Base-by-base conservation (phyloP, 1,284 basidiomycete species). In the Schizophyllum commune region DNA sequence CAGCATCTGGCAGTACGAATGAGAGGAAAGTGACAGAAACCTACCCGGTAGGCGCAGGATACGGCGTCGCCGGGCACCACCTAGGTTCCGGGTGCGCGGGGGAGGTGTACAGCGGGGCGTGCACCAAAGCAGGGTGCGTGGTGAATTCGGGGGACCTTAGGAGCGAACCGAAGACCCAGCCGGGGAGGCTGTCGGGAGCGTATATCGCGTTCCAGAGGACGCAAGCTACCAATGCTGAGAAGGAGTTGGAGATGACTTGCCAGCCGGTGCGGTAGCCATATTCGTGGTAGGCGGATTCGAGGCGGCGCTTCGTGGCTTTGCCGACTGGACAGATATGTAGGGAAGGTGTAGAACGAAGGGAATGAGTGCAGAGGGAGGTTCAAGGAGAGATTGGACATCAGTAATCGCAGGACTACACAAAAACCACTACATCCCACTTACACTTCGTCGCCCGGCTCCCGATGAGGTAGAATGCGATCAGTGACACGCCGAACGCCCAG, bases 391-490 rank as follows among this genome's bases (percentile, higher is more conserved):
- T 54, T 51, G 27, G 27, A n/a, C 11, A 33, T 59, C 22, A 27
- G 62, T 52, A 51, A 22, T 52, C 15, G 55, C 20, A 27, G 52
- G 19, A 15, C 55, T 11, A 32, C 34, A 57, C 33, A 22, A 62
- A 32, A 15, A 9, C 53, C 15, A 21, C n/a, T 17, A 0, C 21
- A 27, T 52, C 21, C 1, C 52, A 72, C 83, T 66, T 65, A 83
- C 83, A 79, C 70, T 94, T 95, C 5, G 95, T 97, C 0, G 93
- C 94, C 58, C 84, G 79, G 58, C 90, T 92, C 0, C 89, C 94
- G 0, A 86, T 68, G 19, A 95, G 77, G 72, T 96, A 96, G 74
- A 97, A 94, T 0, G 83, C 83, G 61, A 96, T 84, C 67, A 96
- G 79, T 0, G 86, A 79, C 5, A 85, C 74, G 9, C 91, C 92